Conservation (phyloP, 148 eudicot species). For the Rhododendron ovatum region DNA sequence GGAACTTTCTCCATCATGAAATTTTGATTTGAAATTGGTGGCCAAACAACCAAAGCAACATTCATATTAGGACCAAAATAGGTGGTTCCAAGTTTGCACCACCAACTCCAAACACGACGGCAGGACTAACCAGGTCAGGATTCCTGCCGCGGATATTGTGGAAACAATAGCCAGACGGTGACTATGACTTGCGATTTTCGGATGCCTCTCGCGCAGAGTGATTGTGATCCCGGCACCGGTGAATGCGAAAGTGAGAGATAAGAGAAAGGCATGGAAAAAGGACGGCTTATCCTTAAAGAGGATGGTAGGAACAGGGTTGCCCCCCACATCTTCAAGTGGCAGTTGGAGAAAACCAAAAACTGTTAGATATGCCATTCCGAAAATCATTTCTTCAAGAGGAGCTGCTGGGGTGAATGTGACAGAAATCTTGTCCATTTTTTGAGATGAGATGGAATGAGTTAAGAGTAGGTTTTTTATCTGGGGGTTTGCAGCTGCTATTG, state of each 20-base stretch:
- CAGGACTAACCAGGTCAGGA: neutral
- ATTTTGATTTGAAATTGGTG: neutral
- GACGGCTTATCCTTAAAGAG: constrained; percentile 3
- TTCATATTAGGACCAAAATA: neutral
- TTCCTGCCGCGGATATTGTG: neutral
- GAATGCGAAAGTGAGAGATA: neutral
- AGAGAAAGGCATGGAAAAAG: constrained; percentile 5
- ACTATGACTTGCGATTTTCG: neutral
- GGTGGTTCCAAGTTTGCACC: neutral
- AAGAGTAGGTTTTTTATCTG: neutral
- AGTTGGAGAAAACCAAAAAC: neutral
- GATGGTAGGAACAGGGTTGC: constrained; percentile 5
- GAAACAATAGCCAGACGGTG: neutral
- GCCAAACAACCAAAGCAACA: neutral
- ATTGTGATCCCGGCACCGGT: neutral
- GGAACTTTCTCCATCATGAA: neutral
- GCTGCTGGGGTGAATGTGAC: neutral
- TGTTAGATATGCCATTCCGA: neutral
- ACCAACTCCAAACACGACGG: neutral
- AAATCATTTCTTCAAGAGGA: neutral
- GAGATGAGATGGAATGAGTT: neutral
- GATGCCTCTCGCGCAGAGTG: neutral
- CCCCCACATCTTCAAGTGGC: neutral
- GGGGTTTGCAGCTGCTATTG: neutral
- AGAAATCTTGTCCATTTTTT: neutral